Evolutionary conservation across 192 early-diverging fungal species (phyloP).

Genomic region (Helicostylum pulchrum): DNA sequence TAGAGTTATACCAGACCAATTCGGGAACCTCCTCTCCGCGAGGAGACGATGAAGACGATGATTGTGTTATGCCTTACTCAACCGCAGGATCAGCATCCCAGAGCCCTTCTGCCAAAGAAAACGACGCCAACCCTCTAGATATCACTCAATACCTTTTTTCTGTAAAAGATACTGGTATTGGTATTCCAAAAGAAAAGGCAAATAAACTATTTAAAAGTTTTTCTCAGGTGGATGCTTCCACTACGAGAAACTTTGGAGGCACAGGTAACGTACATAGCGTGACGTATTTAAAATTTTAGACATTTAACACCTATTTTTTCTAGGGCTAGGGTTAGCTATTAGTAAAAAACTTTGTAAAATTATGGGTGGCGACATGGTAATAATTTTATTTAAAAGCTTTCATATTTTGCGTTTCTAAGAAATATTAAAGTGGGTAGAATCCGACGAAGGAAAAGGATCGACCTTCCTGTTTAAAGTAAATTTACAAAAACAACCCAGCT

Average conservation of each 20-base stretch:
- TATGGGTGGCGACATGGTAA: slow-evolving; percentile 61
- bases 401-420: background rate
- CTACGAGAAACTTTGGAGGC: slow-evolving; percentile 54
- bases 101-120: background rate
- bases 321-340: slow-evolving; percentile 64
- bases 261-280: slow-evolving; percentile 29
- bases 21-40: background rate
- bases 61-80: background rate
- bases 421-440: slow-evolving; percentile 26
- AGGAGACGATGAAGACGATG: background rate
- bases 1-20: slow-evolving; percentile 7
- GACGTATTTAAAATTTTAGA: too few relatives aligned
- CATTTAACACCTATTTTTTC: slow-evolving; percentile 9
- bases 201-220: slow-evolving; percentile 59
- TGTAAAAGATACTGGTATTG: slow-evolving; percentile 43
- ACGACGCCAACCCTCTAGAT: background rate
- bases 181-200: slow-evolving; percentile 42
- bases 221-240: slow-evolving; percentile 59
- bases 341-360: slow-evolving; percentile 51
- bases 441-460: slow-evolving; percentile 65
- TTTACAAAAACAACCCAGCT: slow-evolving; percentile 1
- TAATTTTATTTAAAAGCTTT: background rate
- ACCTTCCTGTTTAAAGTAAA: slow-evolving; percentile 61
- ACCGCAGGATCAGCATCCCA: background rate
- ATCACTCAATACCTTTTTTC: slow-evolving; percentile 4